A percentile compares a stretch with the other conserved stretches of the same genome.
Evolutionary conservation across 345 rosid genomes (phyloP).

Genomic region (Durio zibethinus): DNA sequence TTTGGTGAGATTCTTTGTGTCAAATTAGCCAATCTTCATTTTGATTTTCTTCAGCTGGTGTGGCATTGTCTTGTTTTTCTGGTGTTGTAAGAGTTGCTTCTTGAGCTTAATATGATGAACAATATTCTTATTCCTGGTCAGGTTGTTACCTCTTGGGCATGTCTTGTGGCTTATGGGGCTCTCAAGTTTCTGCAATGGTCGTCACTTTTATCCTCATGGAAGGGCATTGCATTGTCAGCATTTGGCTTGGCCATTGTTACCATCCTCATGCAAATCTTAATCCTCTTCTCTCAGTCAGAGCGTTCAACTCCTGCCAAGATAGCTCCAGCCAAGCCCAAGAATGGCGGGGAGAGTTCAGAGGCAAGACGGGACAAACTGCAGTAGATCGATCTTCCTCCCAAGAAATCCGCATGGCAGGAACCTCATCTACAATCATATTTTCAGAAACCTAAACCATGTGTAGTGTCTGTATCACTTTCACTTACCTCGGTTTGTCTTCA

Average conservation of each 20-base stretch:
- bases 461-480: background rate
- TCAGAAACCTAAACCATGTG: slow-evolving; percentile 2
- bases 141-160: slow-evolving; percentile 70
- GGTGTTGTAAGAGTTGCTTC: background rate
- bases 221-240: slow-evolving; percentile 56
- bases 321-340: slow-evolving; percentile 55
- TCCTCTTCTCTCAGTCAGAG: slow-evolving; percentile 78
- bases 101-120: slow-evolving; percentile 1
- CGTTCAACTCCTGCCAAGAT: slow-evolving; percentile 80
- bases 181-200: slow-evolving; percentile 63
- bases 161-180: slow-evolving; percentile 45
- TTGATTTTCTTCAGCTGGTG: background rate
- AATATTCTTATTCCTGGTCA: slow-evolving; percentile 24
- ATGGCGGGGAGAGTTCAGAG: slow-evolving; percentile 24
- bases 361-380: slow-evolving; percentile 34
- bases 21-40: background rate
- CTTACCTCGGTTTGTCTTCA: background rate
- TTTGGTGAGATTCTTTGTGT: slow-evolving; percentile 41
- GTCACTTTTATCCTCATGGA: slow-evolving; percentile 73
- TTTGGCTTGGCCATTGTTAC: slow-evolving; percentile 55
- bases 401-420: background rate
- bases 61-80: background rate
- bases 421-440: background rate
- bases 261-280: slow-evolving; percentile 73
- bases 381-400: slow-evolving; percentile 24